A percentile compares a stretch with the other conserved stretches of the same genome.
Conservation (phyloP, 495 filamentous ascomycete species). For the Lasiosphaeria miniovina region DNA sequence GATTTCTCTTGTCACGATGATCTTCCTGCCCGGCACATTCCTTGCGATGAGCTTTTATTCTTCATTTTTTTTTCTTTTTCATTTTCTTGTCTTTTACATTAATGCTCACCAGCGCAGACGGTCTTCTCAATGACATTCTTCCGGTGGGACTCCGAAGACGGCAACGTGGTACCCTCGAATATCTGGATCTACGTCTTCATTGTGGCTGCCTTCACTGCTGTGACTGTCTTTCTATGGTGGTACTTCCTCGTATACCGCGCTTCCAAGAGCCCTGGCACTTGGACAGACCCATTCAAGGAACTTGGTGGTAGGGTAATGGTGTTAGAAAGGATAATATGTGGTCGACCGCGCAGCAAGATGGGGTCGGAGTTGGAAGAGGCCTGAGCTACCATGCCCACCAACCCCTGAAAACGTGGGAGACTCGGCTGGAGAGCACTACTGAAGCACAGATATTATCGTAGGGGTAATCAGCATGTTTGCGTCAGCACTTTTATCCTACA, state of each 20-base stretch:
- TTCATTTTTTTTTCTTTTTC: background rate
- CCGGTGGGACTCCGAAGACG: constrained; percentile 1
- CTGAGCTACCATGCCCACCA: too few species aligned
- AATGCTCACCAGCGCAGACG: background rate
- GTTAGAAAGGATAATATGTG: too few species aligned
- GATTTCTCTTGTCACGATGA: constrained; percentile 13
- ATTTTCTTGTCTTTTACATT: background rate
- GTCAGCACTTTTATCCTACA: too few species aligned
- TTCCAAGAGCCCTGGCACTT: too few species aligned
- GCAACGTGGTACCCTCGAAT: background rate
- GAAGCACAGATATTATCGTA: too few species aligned
- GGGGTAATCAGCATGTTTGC: too few species aligned
- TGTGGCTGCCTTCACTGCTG: background rate
- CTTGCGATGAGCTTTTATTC: constrained; percentile 6
- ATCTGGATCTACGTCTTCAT: background rate
- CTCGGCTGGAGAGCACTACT: too few species aligned
- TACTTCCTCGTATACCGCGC: background rate
- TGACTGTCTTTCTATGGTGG: background rate
- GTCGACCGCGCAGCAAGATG: too few species aligned
- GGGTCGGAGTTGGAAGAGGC: too few species aligned
- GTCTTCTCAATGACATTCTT: constrained; percentile 14
- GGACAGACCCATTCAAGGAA: too few species aligned
- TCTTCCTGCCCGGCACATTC: constrained; percentile 15
- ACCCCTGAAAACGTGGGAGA: too few species aligned
- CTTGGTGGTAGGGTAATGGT: too few species aligned